phyloP scores from a whole-genome alignment of 192 early-diverging fungal genomes.

The Entomortierella lignicola region DNA sequence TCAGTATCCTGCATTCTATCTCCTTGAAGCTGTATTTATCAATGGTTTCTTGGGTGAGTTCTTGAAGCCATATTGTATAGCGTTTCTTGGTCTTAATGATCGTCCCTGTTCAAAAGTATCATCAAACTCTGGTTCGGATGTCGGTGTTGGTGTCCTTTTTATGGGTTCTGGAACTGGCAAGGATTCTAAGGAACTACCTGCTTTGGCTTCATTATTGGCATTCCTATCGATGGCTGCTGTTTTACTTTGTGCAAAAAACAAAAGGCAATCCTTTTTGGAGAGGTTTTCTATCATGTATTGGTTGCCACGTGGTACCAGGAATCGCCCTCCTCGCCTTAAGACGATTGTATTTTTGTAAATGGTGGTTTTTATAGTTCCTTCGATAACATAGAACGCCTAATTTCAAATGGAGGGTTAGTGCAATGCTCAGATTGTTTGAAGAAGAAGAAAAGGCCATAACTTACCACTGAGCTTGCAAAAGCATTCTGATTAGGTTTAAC shows the following conservation, averaged over 20 bases:
- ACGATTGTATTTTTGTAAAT: slow-evolving; percentile 20
- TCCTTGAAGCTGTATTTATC: too few species aligned
- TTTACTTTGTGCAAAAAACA: slow-evolving; percentile 37
- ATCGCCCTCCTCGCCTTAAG: slow-evolving; percentile 8
- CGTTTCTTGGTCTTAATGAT: too few species aligned
- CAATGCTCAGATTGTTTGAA: too few species aligned
- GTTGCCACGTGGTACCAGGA: slow-evolving; percentile 31
- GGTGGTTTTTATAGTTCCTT: slow-evolving; percentile 13
- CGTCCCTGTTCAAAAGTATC: too few species aligned
- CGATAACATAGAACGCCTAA: slow-evolving; percentile 25
- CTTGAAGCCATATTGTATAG: too few species aligned
- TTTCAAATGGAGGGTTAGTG: not conserved
- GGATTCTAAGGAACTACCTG: too few species aligned
- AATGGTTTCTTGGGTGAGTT: too few species aligned
- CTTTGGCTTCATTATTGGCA: too few species aligned
- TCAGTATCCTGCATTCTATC: too few species aligned
- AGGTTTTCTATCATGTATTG: slow-evolving; percentile 32
- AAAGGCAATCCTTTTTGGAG: slow-evolving; percentile 11
- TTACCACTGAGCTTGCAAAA: slow-evolving; percentile 16
- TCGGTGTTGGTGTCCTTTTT: too few species aligned
- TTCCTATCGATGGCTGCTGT: not conserved
- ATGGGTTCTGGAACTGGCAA: too few species aligned
- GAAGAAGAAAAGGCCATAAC: not conserved
- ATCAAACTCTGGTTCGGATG: too few species aligned
- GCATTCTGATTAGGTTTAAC: slow-evolving; percentile 23